Evolutionary conservation across 768 basidiomycete species (phyloP), one percentile per base, ranked within the genome.

Genomic region (Lactarius sp.): DNA sequence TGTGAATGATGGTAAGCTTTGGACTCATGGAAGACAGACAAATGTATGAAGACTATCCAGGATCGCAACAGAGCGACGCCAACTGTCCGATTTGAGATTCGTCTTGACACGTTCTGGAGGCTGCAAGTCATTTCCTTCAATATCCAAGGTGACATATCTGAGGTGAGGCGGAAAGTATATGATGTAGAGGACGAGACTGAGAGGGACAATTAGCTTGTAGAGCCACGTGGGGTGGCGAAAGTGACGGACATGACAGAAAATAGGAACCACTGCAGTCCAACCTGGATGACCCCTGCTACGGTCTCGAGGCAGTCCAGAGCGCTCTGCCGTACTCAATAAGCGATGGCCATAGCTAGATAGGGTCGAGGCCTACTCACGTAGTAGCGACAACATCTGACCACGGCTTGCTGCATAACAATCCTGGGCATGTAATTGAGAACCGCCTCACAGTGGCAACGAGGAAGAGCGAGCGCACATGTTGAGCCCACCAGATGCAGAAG

Each of bases 131-230:
- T 81, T 75, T 0, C 74, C 65, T 59, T 79, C 75, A n/a, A 78
- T 70, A 55, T 77, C 74, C 8, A 80, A 69, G 52, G 78, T 74
- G 52, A 76, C 75, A 71, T 86, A 90, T 75, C 95, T 97, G 71
- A 89, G 84, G 69, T 90, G 84, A 6, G 80, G 75, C 0, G 97
- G 97, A 73, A 92, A 98, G 78, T 94, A 98, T 46, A 90, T 77
- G 77, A 98, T 86, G 76, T 91, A 98, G 2, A 99, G 83, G 0
- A 95, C 80, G 62, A 98, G 80, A 50, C 95, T 98, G 68, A 4
- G 5, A n/a, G 8, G 22, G 52, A 6, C 3, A 18, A 27, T 56
- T 14, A 56, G 36, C 50, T 27, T 18, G 44, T 37, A 5, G 18
- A 51, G n/a, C 54, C 33, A 41, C 9, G 42, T 27, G 56, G 59